Evolutionary conservation across 768 basidiomycete genomes (phyloP), one percentile per base, ranked within the genome.

Genomic region (Suillus subaureus): DNA sequence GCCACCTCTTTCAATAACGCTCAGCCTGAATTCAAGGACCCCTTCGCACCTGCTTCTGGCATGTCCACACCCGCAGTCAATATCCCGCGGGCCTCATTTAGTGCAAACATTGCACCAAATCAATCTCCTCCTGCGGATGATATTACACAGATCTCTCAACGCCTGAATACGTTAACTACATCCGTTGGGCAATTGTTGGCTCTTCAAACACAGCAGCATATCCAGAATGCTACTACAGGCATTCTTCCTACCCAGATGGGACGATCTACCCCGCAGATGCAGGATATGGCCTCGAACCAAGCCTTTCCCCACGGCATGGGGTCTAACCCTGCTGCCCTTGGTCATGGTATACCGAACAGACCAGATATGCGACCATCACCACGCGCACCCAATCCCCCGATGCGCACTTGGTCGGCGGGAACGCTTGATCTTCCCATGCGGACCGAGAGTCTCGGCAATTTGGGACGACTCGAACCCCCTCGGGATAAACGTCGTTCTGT

Each of bases 181-280:
- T 94, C 94, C 9, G 93, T 96, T 61, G 90, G 93, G 28, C 93
- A 94, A 74, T 83, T 96, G 31, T 84, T 95, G 11, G 90, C 91
- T 3, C 75, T 93, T 51, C 92, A 93, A 74, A 93, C 91, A 2
- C 91, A 93, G 69, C 83, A 84, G 61, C 85, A 87, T 68, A 78
- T 89, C 28, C 89, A 90, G 66, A 76, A 78, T 58, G 71, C 81
- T 37, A 80, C 69, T 45, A 64, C 78, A 33, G 81, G 78, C 28
- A 66, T 80, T 60, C 75, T 79, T 61, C 54, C 35, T 47, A 63
- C 33, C 16, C 71, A 73, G 61, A 71, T 77, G 23, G 75, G 79
- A 62, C 73, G 75, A 21, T 73, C 70, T 18, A 70, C 77, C 1
- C 74, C 75, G 45, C 80, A 72, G 61, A 71, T 74, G 26, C 79